These are phyloP conservation scores for Xylaria hypoxylon DNA, from an alignment of 2,329 filamentous ascomycete species.

Conservation along the genomic window DNA sequence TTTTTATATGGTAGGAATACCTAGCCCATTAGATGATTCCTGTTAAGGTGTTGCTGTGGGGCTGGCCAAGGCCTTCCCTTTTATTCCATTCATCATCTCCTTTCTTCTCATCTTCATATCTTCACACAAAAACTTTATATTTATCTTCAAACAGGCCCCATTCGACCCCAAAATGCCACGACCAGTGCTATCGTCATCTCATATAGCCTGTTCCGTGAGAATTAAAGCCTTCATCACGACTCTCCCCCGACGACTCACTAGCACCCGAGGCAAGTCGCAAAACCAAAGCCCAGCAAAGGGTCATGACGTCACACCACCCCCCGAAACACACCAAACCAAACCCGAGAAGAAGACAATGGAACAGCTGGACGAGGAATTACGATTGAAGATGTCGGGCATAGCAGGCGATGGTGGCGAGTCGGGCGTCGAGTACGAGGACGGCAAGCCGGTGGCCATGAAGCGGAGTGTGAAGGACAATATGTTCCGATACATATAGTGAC, in stretches of 20 bases:
- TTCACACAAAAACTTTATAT: no score
- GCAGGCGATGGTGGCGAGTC: conserved; percentile 77
- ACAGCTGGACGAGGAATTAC: conserved; percentile 75
- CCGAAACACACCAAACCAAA: not conserved
- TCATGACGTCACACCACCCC: conserved; percentile 22
- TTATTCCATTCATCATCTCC: no score
- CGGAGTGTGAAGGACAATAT: conserved; percentile 71
- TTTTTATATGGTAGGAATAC: no score
- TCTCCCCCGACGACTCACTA: not conserved
- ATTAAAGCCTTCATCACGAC: not conserved
- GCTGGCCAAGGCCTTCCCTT: no score
- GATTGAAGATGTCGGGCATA: conserved; percentile 72
- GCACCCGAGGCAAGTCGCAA: conserved; percentile 5
- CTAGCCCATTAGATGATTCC: no score
- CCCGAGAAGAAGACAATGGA: conserved; percentile 64
- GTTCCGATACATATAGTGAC: conserved; percentile 45
- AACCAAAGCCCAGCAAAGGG: not conserved
- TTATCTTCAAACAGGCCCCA: not conserved
- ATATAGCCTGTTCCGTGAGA: not conserved
- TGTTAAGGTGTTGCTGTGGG: no score
- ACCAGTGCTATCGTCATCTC: not conserved
- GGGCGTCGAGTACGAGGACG: conserved; percentile 81
- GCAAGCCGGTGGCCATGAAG: conserved; percentile 78
- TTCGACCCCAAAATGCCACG: not conserved
- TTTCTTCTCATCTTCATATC: no score